Evolutionary conservation across 768 basidiomycete species (phyloP).

Genomic region (Gloeopeniophorella convolvens): DNA sequence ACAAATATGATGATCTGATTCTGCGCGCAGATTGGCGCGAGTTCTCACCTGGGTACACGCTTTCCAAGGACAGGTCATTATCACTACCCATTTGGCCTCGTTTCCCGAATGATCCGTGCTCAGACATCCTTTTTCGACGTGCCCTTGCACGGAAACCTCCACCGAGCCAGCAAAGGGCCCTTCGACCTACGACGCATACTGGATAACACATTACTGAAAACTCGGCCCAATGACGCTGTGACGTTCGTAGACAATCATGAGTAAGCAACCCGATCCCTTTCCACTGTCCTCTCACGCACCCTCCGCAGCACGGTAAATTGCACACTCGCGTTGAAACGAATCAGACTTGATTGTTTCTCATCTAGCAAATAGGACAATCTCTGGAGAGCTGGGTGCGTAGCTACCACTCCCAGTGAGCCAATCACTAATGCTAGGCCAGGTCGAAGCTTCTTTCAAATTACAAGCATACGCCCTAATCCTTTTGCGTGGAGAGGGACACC

Average conservation of each 20-base stretch:
- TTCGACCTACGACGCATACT: conserved; percentile 78
- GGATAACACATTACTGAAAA: conserved; percentile 58
- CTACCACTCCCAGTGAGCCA: not conserved
- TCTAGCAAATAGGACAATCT: conserved; percentile 61
- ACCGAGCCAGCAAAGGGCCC: conserved; percentile 64
- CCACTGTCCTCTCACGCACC: conserved; percentile 6
- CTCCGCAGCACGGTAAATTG: conserved; percentile 52
- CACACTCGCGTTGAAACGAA: not conserved
- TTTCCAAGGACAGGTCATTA: conserved; percentile 58
- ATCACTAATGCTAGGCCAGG: conserved; percentile 35
- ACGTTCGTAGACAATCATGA: conserved; percentile 91
- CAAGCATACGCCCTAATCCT: conserved; percentile 81
- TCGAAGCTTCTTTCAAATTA: conserved; percentile 61
- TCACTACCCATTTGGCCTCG: not conserved
- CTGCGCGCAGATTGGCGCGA: conserved; percentile 35
- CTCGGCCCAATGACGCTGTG: conserved; percentile 73
- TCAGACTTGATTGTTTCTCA: conserved; percentile 2
- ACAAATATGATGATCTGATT: conserved; percentile 1
- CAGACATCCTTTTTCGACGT: conserved; percentile 90
- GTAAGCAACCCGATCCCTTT: conserved; percentile 36
- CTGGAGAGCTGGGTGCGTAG: conserved; percentile 74
- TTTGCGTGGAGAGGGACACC: conserved; percentile 61
- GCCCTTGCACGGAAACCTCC: conserved; percentile 80
- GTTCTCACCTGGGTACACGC: conserved; percentile 53
- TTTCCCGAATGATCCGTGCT: not conserved